phyloP scores from a whole-genome alignment of 1,139 yeast species.

The Suhomyces anneliseae region DNA sequence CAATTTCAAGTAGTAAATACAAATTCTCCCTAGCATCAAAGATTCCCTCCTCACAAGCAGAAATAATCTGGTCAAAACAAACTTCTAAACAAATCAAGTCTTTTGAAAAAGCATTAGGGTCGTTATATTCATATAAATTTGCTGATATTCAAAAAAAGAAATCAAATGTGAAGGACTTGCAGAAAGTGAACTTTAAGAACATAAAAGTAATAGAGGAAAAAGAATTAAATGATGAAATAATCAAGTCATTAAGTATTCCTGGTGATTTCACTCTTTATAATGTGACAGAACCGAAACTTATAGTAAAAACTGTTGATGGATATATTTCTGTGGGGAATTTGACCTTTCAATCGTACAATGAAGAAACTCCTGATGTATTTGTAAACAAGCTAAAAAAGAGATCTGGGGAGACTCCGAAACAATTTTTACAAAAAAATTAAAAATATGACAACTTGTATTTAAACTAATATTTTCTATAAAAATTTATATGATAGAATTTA shows the following conservation, averaged over 20 bases:
- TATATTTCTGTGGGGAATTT: constrained; percentile 33
- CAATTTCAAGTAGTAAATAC: constrained; percentile 23
- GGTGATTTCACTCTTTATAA: constrained; percentile 44
- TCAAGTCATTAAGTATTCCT: constrained; percentile 19
- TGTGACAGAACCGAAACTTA: constrained; percentile 20
- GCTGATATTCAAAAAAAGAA: constrained; percentile 32
- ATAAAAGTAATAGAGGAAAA: constrained; percentile 16
- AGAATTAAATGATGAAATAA: background rate
- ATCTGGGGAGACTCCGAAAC: constrained; percentile 29
- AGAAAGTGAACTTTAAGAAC: constrained; percentile 50
- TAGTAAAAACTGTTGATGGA: constrained; percentile 48
- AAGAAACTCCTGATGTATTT: constrained; percentile 48
- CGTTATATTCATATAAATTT: constrained; percentile 49
- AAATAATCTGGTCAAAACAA: constrained; percentile 46
- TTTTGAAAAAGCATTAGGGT: constrained; percentile 57
- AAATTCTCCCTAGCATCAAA: constrained; percentile 59
- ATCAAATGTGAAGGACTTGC: constrained; percentile 25
- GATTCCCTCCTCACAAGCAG: constrained; percentile 39
- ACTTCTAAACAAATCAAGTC: constrained; percentile 44
- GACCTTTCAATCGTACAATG: constrained; percentile 55
- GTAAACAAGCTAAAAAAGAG: constrained; percentile 43
- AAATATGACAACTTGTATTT: background rate
- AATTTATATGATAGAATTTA: constrained; percentile 12
- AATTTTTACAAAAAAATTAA: constrained; percentile 15
- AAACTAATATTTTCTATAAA: constrained; percentile 11